Conservation (phyloP, 1,284 basidiomycete genomes). For the Taiwanofungus camphoratus region DNA sequence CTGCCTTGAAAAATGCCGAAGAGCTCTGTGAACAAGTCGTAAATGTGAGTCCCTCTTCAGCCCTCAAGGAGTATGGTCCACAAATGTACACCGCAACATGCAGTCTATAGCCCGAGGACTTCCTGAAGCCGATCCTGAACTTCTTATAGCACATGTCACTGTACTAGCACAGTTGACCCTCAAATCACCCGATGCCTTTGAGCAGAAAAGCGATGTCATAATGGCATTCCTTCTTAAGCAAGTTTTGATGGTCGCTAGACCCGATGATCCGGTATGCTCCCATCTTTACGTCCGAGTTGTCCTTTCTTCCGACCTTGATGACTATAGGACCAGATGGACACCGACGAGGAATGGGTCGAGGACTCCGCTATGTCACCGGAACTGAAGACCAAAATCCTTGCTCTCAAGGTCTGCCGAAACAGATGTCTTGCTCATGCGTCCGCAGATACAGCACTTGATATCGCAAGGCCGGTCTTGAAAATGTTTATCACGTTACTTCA, state of each 20-base stretch:
- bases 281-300: slow-evolving; percentile 2
- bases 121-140: slow-evolving; percentile 42
- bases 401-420: slow-evolving; percentile 76
- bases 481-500: slow-evolving; percentile 68
- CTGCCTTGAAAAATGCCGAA: slow-evolving; percentile 50
- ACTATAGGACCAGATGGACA: slow-evolving; percentile 38
- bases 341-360: slow-evolving; percentile 73
- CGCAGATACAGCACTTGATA: slow-evolving; percentile 54
- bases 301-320: slow-evolving; percentile 2
- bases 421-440: slow-evolving; percentile 67
- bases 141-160: slow-evolving; percentile 62
- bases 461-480: slow-evolving; percentile 70
- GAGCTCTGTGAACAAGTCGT: slow-evolving; percentile 51
- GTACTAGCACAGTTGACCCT: slow-evolving; percentile 75
- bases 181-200: slow-evolving; percentile 67
- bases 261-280: slow-evolving; percentile 40
- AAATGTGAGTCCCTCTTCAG: slow-evolving; percentile 45
- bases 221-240: slow-evolving; percentile 70
- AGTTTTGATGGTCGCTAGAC: slow-evolving; percentile 55
- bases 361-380: slow-evolving; percentile 53
- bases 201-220: slow-evolving; percentile 70
- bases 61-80: background rate
- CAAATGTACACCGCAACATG: slow-evolving; percentile 3
- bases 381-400: slow-evolving; percentile 65
- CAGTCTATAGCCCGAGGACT: slow-evolving; percentile 59